Percentiles rank a stretch among this genome's conserved stretches.
Evolutionary conservation across 179 eudicot species (phyloP).

Genomic region (Vitellaria paradoxa): DNA sequence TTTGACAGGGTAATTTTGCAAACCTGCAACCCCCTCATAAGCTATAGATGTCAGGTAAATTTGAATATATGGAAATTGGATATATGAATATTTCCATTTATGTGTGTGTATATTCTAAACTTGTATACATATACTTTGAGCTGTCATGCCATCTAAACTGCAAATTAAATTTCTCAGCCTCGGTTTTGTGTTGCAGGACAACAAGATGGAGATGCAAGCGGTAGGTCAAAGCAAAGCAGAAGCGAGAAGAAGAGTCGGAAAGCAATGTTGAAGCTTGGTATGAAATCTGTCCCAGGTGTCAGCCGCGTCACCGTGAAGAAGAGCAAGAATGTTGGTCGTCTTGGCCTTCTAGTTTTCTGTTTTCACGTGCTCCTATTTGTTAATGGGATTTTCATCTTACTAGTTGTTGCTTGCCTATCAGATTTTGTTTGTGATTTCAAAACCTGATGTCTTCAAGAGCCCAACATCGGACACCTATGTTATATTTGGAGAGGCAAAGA

Average conservation of each 20-base stretch:
- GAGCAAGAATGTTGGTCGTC: constrained; percentile 63
- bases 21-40: too few species aligned
- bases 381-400: neutral
- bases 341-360: neutral
- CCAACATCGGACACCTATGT: constrained; percentile 77
- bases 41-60: too few species aligned
- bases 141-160: neutral
- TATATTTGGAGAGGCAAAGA: constrained; percentile 38
- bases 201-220: constrained; percentile 43
- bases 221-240: constrained; percentile 72
- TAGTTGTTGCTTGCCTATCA: constrained; percentile 18
- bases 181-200: neutral
- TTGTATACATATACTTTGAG: neutral
- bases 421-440: constrained; percentile 76
- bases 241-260: constrained; percentile 87
- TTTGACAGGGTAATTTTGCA: too few species aligned
- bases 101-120: too few species aligned
- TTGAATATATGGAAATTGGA: too few species aligned
- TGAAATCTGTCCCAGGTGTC: constrained; percentile 67
- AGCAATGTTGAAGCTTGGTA: constrained; percentile 77
- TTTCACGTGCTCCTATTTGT: neutral
- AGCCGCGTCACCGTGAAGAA: constrained; percentile 74
- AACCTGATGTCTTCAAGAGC: constrained; percentile 86
- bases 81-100: too few species aligned
- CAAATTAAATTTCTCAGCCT: neutral